Evolutionary conservation across 257 asterid genomes (phyloP).

Genomic region (Plectranthus barbatus): DNA sequence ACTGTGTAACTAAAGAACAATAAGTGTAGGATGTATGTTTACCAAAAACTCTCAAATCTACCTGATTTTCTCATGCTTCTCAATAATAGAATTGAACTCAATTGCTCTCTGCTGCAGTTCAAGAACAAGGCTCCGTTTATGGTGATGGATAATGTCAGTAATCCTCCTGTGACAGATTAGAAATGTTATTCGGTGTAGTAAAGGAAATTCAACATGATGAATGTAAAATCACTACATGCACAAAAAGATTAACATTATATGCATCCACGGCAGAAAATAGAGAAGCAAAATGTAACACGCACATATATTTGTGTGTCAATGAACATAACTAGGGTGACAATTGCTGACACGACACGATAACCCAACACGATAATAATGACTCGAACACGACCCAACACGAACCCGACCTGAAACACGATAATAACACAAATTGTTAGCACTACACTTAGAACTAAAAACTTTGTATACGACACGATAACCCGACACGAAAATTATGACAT

Average conservation of each 20-base stretch:
- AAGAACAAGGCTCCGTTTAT: conserved; percentile 69
- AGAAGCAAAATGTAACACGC: not conserved
- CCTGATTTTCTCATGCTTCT: conserved; percentile 77
- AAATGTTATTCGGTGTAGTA: not conserved
- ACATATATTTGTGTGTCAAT: not conserved
- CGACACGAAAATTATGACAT: too few relatives aligned
- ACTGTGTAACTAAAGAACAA: conserved; percentile 1
- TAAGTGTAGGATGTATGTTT: conserved; percentile 4
- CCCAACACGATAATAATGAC: too few relatives aligned
- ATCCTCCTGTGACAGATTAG: conserved; percentile 50
- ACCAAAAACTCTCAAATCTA: conserved; percentile 9
- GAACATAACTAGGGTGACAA: too few relatives aligned
- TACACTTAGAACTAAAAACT: too few relatives aligned
- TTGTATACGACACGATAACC: too few relatives aligned
- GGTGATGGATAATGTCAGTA: conserved; percentile 43
- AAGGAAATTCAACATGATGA: not conserved
- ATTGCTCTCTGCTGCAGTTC: conserved; percentile 96
- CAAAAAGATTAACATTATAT: not conserved
- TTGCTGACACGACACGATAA: too few relatives aligned
- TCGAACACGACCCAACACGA: too few relatives aligned
- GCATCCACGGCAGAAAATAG: not conserved
- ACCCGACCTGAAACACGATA: too few relatives aligned
- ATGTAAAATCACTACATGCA: not conserved
- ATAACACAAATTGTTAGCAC: too few relatives aligned
- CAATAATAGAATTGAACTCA: conserved; percentile 68